phyloP scores from a whole-genome alignment of 176 grass and related monocot genomes.

The Bolboschoenus planiculmis region DNA sequence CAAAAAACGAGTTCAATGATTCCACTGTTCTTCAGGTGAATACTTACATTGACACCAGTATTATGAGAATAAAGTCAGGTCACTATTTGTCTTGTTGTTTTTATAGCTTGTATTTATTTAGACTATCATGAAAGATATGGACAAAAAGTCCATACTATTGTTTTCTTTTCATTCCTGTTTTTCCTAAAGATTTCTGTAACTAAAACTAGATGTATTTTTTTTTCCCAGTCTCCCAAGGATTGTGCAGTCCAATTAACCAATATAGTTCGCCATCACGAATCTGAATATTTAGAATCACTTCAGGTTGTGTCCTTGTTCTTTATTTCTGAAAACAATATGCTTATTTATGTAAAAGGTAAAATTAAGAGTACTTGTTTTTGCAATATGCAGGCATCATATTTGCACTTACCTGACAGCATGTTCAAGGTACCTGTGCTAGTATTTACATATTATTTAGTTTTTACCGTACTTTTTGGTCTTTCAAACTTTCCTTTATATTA shows the following conservation, averaged over 20 bases:
- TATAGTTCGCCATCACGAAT: conserved; percentile 79
- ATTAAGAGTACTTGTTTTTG: conserved; percentile 15
- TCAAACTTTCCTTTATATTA: not conserved
- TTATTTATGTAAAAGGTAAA: not conserved
- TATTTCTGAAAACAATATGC: conserved; percentile 16
- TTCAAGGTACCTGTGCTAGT: conserved; percentile 62
- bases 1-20: conserved; percentile 75
- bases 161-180: not conserved
- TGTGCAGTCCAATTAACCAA: conserved; percentile 47
- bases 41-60: not conserved
- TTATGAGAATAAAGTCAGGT: not conserved
- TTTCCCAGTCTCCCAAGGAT: conserved; percentile 78
- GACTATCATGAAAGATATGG: not conserved
- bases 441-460: not conserved
- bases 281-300: conserved; percentile 68
- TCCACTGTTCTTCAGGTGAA: conserved; percentile 76
- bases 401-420: conserved; percentile 71
- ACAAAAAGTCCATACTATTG: not conserved
- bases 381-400: conserved; percentile 62
- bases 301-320: conserved; percentile 52
- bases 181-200: not conserved
- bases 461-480: not conserved
- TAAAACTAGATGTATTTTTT: conserved; percentile 18
- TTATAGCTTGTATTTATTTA: not conserved
- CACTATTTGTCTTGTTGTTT: not conserved